Evolutionary conservation across 495 filamentous ascomycete genomes (phyloP).

Genomic region (Talaromyces proteolyticus): DNA sequence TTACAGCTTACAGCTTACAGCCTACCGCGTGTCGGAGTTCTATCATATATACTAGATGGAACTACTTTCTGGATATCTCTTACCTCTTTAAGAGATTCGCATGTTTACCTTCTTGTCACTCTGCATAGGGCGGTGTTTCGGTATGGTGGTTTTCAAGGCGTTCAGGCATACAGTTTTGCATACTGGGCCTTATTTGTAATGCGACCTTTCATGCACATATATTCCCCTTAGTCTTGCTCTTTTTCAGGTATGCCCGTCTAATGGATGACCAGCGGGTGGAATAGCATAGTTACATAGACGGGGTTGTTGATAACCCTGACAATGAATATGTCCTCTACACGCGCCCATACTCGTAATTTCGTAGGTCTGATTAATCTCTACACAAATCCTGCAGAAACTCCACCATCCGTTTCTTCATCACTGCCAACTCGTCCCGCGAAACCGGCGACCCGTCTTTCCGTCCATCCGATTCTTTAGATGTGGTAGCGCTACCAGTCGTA

Average conservation of each 20-base stretch:
- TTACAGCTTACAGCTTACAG: too few species aligned
- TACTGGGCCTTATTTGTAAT: neutral
- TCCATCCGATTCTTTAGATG: too few species aligned
- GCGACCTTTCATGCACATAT: slow-evolving; percentile 3
- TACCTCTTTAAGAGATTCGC: neutral
- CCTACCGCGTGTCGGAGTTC: neutral
- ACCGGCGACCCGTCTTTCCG: too few species aligned
- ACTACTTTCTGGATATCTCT: neutral
- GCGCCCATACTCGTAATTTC: too few species aligned
- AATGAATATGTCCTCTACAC: too few species aligned
- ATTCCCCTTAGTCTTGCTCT: too few species aligned
- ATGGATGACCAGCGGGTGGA: too few species aligned
- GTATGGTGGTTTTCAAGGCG: neutral
- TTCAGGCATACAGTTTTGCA: neutral
- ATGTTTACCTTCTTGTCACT: too few species aligned
- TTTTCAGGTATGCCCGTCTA: too few species aligned
- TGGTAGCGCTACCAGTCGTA: neutral
- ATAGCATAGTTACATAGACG: too few species aligned
- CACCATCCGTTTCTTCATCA: slow-evolving; percentile 54
- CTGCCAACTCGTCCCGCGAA: slow-evolving; percentile 39
- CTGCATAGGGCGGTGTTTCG: slow-evolving; percentile 6
- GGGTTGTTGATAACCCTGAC: too few species aligned
- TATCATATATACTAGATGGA: neutral
- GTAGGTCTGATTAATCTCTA: slow-evolving; percentile 21
- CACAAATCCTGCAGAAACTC: slow-evolving; percentile 58